Conservation (phyloP, 2,329 filamentous ascomycete genomes). For the Orbilia ellipsospora region DNA sequence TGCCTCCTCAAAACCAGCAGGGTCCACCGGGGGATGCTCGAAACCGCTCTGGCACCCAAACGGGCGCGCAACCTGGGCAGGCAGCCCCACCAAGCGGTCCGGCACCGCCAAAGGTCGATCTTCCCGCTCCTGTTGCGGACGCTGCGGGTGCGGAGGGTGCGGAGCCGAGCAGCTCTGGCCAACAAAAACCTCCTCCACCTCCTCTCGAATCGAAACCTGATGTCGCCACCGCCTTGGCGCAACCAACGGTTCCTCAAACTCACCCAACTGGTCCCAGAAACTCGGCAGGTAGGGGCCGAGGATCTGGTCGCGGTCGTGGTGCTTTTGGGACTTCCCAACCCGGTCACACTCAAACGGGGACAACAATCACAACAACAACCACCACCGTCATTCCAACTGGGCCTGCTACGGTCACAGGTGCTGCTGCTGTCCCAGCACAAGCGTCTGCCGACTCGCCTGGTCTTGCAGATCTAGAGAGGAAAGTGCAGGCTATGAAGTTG, state of each 20-base stretch:
- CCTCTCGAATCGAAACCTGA: slow-evolving; percentile 53
- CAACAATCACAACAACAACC: slow-evolving; percentile 38
- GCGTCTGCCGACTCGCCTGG: slow-evolving; percentile 32
- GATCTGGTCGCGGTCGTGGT: slow-evolving; percentile 35
- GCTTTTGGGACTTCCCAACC: slow-evolving; percentile 43
- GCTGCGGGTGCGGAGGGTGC: slow-evolving; percentile 11
- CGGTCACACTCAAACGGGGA: slow-evolving; percentile 47
- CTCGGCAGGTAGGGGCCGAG: slow-evolving; percentile 27
- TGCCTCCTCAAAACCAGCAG: slow-evolving; percentile 26
- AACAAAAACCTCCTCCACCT: slow-evolving; percentile 32
- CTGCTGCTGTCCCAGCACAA: slow-evolving; percentile 2
- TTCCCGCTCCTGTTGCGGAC: slow-evolving; percentile 30
- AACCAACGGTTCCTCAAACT: slow-evolving; percentile 18
- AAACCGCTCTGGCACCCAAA: slow-evolving; percentile 30
- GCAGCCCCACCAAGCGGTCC: slow-evolving; percentile 1
- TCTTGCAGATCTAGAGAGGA: slow-evolving; percentile 42
- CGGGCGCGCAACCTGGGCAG: slow-evolving; percentile 16
- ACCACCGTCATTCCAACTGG: slow-evolving; percentile 17
- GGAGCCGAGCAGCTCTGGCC: background rate
- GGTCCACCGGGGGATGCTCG: slow-evolving; percentile 22
- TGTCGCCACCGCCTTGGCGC: slow-evolving; percentile 41
- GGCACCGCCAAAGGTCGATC: slow-evolving; percentile 30
- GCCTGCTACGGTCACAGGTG: background rate
- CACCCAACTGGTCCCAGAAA: slow-evolving; percentile 49
- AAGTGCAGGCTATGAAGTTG: slow-evolving; percentile 50